Conservation (phyloP, 73 alveolate species). For the Strombidium stylifer region DNA sequence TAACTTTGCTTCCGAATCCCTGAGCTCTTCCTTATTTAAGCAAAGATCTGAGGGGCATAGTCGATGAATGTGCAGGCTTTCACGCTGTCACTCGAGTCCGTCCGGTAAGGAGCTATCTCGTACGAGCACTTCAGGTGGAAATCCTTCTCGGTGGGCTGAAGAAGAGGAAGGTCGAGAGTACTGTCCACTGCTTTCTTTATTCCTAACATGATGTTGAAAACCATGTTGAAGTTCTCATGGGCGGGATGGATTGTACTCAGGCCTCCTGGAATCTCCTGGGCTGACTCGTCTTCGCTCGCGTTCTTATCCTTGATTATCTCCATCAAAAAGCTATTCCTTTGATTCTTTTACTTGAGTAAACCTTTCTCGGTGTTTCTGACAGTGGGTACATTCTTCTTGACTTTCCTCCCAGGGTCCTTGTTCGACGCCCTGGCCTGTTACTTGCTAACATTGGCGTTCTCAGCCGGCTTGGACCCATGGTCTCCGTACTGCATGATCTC, state of each 20-base stretch:
- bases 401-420: too few species aligned
- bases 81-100: conserved; percentile 45
- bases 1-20: conserved; percentile 66
- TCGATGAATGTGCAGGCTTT: conserved; percentile 81
- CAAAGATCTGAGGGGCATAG: conserved; percentile 87
- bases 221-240: conserved; percentile 86
- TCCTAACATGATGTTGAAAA: conserved; percentile 90
- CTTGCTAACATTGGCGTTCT: too few species aligned
- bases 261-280: too few species aligned
- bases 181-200: conserved; percentile 84
- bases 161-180: conserved; percentile 59
- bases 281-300: too few species aligned
- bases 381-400: too few species aligned
- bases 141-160: conserved; percentile 59
- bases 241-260: conserved; percentile 71
- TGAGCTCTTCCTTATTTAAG: conserved; percentile 70
- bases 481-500: too few species aligned
- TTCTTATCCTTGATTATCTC: too few species aligned
- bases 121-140: conserved; percentile 65
- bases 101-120: conserved; percentile 75
- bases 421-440: too few species aligned
- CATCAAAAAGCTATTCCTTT: too few species aligned
- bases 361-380: too few species aligned
- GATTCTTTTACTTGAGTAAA: too few species aligned
- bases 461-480: too few species aligned